These are phyloP conservation scores for Yamadazyma olivae DNA, from an alignment of 805 yeast species.

Conservation along the genomic window DNA sequence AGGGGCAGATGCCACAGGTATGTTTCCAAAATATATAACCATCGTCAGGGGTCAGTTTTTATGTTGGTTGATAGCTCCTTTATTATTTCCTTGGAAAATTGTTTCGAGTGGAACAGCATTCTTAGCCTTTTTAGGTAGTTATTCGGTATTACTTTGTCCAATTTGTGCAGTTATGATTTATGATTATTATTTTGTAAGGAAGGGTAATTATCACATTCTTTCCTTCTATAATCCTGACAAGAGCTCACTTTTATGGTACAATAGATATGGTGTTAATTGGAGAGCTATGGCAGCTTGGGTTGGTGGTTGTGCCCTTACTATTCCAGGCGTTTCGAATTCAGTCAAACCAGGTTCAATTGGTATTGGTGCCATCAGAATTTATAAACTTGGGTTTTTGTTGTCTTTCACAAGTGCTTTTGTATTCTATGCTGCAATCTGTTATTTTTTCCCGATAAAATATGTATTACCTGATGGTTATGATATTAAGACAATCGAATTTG, in stretches of 20 bases:
- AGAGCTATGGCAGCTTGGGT: conserved; percentile 20
- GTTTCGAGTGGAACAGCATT: conserved; percentile 7
- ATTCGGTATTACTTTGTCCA: conserved; percentile 10
- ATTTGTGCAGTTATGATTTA: conserved; percentile 11
- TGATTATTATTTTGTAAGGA: conserved; percentile 8
- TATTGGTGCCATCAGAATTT: conserved; percentile 5
- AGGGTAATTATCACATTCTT: conserved; percentile 7
- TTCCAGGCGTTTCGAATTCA: conserved; percentile 7
- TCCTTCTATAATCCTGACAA: conserved; percentile 5
- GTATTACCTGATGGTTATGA: conserved; percentile 1
- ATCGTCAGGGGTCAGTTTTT: conserved; percentile 8
- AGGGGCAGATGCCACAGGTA: conserved; percentile 10
- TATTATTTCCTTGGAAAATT: conserved; percentile 8
- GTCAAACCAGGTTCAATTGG: conserved; percentile 8
- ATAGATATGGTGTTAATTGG: conserved; percentile 20
- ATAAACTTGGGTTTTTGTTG: conserved; percentile 8
- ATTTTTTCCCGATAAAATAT: conserved; percentile 3
- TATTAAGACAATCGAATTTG: conserved; percentile 2
- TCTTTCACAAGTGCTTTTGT: conserved; percentile 7
- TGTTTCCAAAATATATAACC: conserved; percentile 8
- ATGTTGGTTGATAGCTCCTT: conserved; percentile 6
- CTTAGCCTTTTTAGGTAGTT: conserved; percentile 8
- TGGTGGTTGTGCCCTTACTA: conserved; percentile 5
- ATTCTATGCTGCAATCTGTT: conserved; percentile 3
- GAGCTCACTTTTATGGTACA: conserved; percentile 7